Conservation (phyloP, 371 early-diverging fungal genomes). For the Cokeromyces recurvatus region DNA sequence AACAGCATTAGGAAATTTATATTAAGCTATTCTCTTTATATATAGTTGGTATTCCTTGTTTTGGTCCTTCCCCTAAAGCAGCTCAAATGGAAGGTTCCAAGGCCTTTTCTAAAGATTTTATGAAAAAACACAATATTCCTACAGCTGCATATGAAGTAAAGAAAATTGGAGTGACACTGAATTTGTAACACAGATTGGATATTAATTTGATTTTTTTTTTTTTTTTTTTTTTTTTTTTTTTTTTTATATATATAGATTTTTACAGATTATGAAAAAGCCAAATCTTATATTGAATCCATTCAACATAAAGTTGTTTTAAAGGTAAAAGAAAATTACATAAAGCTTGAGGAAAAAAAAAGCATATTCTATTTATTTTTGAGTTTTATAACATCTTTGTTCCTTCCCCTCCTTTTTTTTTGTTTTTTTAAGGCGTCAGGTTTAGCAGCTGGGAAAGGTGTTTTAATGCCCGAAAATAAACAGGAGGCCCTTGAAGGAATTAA, state of each 20-base stretch:
- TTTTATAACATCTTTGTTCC: too few relatives aligned
- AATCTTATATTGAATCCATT: conserved; percentile 59
- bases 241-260: conserved; percentile 74
- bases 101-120: conserved; percentile 97
- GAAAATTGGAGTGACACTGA: too few relatives aligned
- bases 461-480: conserved; percentile 81
- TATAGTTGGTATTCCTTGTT: conserved; percentile 89
- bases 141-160: conserved; percentile 85
- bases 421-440: conserved; percentile 83
- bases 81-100: conserved; percentile 96
- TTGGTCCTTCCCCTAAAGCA: conserved; percentile 90
- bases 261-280: conserved; percentile 80
- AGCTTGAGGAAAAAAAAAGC: too few relatives aligned
- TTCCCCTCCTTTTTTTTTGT: neutral
- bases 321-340: too few relatives aligned
- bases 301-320: conserved; percentile 75
- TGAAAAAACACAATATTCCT: conserved; percentile 92
- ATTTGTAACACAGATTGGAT: too few relatives aligned
- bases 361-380: too few relatives aligned
- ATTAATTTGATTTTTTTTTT: too few relatives aligned
- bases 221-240: too few relatives aligned
- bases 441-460: conserved; percentile 97
- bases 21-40: too few relatives aligned
- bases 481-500: conserved; percentile 87
- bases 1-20: too few relatives aligned